These are phyloP conservation scores for Lipomyces spencermartinsiae DNA, from an alignment of 805 yeast species.

Conservation along the genomic window DNA sequence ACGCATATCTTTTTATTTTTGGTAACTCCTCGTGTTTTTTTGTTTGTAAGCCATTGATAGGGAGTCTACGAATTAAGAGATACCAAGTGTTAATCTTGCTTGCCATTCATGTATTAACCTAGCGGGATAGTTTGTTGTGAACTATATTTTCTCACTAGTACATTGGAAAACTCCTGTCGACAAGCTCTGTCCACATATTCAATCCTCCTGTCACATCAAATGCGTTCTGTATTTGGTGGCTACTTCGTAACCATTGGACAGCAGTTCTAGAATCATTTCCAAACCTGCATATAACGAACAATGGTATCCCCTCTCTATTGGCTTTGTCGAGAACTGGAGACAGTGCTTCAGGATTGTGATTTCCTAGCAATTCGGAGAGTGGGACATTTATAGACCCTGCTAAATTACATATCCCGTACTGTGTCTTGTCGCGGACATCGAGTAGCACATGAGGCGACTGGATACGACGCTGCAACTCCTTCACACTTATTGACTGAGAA, in stretches of 20 bases:
- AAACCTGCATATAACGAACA: slow-evolving; percentile 77
- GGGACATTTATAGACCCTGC: slow-evolving; percentile 69
- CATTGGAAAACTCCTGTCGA: slow-evolving; percentile 67
- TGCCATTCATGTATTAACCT: too few species aligned
- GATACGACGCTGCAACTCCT: slow-evolving; percentile 45
- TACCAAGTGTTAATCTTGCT: neutral
- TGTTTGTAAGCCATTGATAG: too few species aligned
- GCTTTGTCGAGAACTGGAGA: slow-evolving; percentile 31
- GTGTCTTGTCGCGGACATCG: slow-evolving; percentile 85
- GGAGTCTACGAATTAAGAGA: neutral
- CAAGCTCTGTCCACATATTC: slow-evolving; percentile 63
- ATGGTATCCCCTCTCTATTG: slow-evolving; percentile 40
- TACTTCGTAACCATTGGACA: slow-evolving; percentile 59
- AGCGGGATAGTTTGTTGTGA: too few species aligned
- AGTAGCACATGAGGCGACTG: slow-evolving; percentile 49
- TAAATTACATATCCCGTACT: slow-evolving; percentile 69
- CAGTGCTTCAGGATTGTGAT: slow-evolving; percentile 39
- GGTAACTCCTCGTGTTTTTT: neutral
- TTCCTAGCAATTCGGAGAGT: slow-evolving; percentile 54
- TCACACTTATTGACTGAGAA: slow-evolving; percentile 56
- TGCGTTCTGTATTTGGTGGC: slow-evolving; percentile 56
- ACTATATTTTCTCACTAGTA: slow-evolving; percentile 51
- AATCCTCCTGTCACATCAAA: slow-evolving; percentile 83
- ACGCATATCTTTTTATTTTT: slow-evolving; percentile 50
- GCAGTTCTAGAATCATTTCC: slow-evolving; percentile 94